A percentile compares a stretch with the other conserved stretches of the same genome.
Conservation (phyloP, 352 stramenopile species). For the Phytophthora lateralis region DNA sequence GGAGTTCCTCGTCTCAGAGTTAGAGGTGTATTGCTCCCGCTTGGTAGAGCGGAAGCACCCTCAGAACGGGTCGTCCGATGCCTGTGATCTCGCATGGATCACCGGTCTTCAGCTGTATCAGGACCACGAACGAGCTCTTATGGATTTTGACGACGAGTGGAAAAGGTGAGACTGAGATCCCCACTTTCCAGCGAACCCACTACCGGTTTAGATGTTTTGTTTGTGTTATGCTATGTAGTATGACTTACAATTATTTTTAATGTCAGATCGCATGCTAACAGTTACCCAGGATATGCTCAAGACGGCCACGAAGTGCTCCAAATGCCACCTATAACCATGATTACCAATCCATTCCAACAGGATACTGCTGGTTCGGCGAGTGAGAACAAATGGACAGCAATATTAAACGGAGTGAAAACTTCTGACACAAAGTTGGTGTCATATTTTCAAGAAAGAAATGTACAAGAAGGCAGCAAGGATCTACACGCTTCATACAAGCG, state of each 20-base stretch:
- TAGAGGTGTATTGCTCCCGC: constrained; percentile 48
- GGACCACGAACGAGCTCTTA: constrained; percentile 52
- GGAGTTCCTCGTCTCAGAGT: constrained; percentile 53
- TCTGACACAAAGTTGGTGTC: constrained; percentile 24
- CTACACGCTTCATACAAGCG: constrained; percentile 32
- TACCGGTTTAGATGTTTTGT: neutral
- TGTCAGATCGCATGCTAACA: constrained; percentile 36
- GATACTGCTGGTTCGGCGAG: neutral
- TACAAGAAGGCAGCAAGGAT: constrained; percentile 5
- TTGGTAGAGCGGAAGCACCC: constrained; percentile 25
- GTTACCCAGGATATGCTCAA: constrained; percentile 16
- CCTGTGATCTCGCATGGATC: constrained; percentile 36
- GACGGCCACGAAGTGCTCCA: constrained; percentile 3
- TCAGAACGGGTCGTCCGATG: constrained; percentile 16
- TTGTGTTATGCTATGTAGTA: neutral
- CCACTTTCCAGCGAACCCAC: no score
- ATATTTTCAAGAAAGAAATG: constrained; percentile 5
- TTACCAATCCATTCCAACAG: constrained; percentile 38
- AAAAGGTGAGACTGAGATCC: constrained; percentile 34
- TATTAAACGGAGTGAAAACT: constrained; percentile 34
- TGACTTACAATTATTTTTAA: constrained; percentile 9
- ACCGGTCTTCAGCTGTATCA: constrained; percentile 53
- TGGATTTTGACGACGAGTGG: constrained; percentile 62
- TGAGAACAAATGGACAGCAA: constrained; percentile 23
- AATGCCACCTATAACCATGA: constrained; percentile 8